Evolutionary conservation across 495 filamentous ascomycete genomes (phyloP), one percentile per base, ranked within the genome.

Genomic region (Penicillium pulvis): DNA sequence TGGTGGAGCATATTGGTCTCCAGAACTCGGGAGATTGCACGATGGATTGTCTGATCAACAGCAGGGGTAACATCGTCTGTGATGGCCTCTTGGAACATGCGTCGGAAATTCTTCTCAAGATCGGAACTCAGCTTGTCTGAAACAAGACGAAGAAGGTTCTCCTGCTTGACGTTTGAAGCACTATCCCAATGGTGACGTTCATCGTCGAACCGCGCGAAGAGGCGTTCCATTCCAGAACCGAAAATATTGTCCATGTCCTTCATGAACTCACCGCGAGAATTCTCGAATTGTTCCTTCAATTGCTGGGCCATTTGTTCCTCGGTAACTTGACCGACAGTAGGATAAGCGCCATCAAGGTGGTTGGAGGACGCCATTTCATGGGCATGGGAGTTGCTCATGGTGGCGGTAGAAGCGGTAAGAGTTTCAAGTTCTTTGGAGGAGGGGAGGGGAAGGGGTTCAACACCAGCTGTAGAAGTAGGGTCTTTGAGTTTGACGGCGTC

Each of bases 121-220:
- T 97, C 98, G 46, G 94, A 88, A 19, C 91, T 89, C 19, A 99
- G 79, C 12, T 94, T 93, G 51, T 83, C 86, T 1, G 92, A 94
- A 9, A 99, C 90, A 44, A 96, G 80, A 20, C 91, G 89, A 51
- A 99, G 81, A 33, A 99, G 78, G 56, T 88, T 86, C 54, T 92
- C 87, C 60, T 90, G 88, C 59, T 86, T 87, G n/a, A 85, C 82
- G 16, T 85, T 76, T 28, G 84, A 82, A 28, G 86, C 81, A 51
- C 84, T 84, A 70, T 87, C 84, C 67, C 84, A 82, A 51, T 79
- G 77, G 60, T 83, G 39, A 7, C 39, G 39, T 56, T 90, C 19
- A 20, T 20, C 11, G 2, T 47, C 42, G 3, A 45, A 26, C 1
- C 19, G 23, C 5, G 5, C 5, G 12, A 50, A n/a, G 26, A 31